Evolutionary conservation across 129 eudicot genomes (phyloP).

Genomic region (sunflower (Helianthus annuus)): DNA sequence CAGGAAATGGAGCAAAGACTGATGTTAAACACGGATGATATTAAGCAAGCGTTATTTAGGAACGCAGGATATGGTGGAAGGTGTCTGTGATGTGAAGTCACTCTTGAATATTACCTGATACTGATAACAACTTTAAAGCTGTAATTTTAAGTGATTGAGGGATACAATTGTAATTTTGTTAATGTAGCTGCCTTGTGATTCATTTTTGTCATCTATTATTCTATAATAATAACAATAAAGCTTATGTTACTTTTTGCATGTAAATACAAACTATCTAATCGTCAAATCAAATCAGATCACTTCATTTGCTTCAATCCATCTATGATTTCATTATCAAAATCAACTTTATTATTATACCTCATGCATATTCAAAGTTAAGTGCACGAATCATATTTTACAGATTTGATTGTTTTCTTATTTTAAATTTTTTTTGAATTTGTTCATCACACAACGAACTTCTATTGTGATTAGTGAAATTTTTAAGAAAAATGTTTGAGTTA

Average conservation of each 20-base stretch:
- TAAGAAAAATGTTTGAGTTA: too few species aligned
- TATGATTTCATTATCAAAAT: too few species aligned
- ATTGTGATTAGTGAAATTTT: too few species aligned
- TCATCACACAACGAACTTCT: too few species aligned
- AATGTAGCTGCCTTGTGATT: constrained; percentile 25
- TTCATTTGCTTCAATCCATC: not conserved
- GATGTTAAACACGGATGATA: constrained; percentile 52
- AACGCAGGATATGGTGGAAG: constrained; percentile 97
- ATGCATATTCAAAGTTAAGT: too few species aligned
- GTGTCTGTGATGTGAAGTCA: constrained; percentile 58
- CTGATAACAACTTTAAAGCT: not conserved
- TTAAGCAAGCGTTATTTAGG: constrained; percentile 76
- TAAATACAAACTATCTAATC: not conserved
- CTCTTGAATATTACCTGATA: too few species aligned
- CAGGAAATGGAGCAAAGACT: constrained; percentile 58
- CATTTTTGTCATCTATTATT: constrained; percentile 26
- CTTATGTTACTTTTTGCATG: not conserved
- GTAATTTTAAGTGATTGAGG: constrained; percentile 16
- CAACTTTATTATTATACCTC: too few species aligned
- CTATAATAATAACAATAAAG: not conserved
- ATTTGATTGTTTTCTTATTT: too few species aligned
- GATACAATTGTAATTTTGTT: constrained; percentile 22
- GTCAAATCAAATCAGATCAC: not conserved
- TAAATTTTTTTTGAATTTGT: too few species aligned
- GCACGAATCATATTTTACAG: too few species aligned